Base-by-base conservation (phyloP, 2,329 filamentous ascomycete species). In the Sporothrix protearum region DNA sequence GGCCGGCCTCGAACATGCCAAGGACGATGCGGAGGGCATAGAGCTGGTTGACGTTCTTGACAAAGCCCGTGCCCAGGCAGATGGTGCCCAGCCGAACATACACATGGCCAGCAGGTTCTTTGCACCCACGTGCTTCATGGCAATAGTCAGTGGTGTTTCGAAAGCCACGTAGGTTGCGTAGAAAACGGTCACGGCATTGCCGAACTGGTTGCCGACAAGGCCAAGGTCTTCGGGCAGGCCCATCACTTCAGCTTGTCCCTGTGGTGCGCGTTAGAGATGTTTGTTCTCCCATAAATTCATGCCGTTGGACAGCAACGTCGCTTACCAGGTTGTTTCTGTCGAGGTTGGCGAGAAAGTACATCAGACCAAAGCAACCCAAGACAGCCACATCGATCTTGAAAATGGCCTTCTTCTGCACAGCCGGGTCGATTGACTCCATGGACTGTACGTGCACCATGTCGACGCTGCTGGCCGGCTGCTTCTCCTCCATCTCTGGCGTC, bases 21-120 rank as follows among this genome's bases (percentile, higher is more conserved):
- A 90, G 83, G 0, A 89, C 78, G 0, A 90, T 76, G 10, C 88
- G 85, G 71, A 85, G 87, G 16, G 83, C 86, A 12, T 90, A 80
- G 6, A 90, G 78, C 25, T 67, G 59, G 51, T 55, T 30, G 28
- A 30, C n/a, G 30, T 49, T 70, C 14, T 53, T 42, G 78, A 55
- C 73, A 55, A 53, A 76, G 53, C 42, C 71, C 33, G 33, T 78
- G 74, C 42, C 71, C 45, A 72, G 33, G 39, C 61, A 64, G 4
- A 64, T 39, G 6, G 61, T 39, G 6, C 61, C 61, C 61, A 64
- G 1, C 61, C 61, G 5, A 64, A 25, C 61, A 64, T 64, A 22
- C 61, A 67, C 4, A 67, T 1, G n/a, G 77, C 76, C 25, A 80
- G 76, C 22, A 80, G 73, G 68, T 77, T 75, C 14, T 78, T 77